phyloP scores from a whole-genome alignment of 2,329 filamentous ascomycete species.

The Chaetomiaceae sp. region DNA sequence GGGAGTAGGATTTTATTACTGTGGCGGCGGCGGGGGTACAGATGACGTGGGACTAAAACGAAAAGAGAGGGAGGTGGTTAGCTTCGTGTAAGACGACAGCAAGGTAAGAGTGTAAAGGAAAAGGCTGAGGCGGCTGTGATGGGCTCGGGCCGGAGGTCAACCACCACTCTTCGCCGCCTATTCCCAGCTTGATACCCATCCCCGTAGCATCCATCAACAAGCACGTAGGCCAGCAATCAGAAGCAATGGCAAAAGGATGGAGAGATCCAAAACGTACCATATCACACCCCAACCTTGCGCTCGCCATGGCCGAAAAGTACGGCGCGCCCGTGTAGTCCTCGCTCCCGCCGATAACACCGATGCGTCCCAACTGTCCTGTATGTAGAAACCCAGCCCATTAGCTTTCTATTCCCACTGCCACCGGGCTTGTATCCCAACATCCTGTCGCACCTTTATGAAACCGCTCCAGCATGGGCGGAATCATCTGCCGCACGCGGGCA shows the following conservation, averaged over 20 bases:
- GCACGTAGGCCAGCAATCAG: too few species aligned
- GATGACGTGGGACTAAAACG: slow-evolving; percentile 87
- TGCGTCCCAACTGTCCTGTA: slow-evolving; percentile 80
- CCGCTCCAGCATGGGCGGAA: slow-evolving; percentile 89
- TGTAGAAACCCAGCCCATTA: neutral
- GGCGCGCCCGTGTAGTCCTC: slow-evolving; percentile 96
- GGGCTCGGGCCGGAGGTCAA: neutral
- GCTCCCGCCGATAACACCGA: slow-evolving; percentile 91
- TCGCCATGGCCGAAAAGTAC: slow-evolving; percentile 97
- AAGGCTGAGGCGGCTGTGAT: neutral
- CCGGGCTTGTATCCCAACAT: neutral
- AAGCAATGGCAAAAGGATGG: neutral
- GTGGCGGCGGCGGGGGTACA: slow-evolving; percentile 82
- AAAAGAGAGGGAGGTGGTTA: neutral
- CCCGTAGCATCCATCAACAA: neutral
- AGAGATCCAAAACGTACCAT: slow-evolving; percentile 57
- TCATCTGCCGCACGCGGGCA: slow-evolving; percentile 76
- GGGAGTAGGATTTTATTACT: slow-evolving; percentile 97
- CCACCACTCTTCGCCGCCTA: too few species aligned
- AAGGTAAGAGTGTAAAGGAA: neutral
- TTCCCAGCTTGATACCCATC: neutral
- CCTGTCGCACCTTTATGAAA: slow-evolving; percentile 81
- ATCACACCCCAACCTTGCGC: slow-evolving; percentile 81
- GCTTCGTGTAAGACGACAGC: neutral
- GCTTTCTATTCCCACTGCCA: neutral